phyloP scores from a whole-genome alignment of 2,329 filamentous ascomycete species.

The Beauveria sp. region DNA sequence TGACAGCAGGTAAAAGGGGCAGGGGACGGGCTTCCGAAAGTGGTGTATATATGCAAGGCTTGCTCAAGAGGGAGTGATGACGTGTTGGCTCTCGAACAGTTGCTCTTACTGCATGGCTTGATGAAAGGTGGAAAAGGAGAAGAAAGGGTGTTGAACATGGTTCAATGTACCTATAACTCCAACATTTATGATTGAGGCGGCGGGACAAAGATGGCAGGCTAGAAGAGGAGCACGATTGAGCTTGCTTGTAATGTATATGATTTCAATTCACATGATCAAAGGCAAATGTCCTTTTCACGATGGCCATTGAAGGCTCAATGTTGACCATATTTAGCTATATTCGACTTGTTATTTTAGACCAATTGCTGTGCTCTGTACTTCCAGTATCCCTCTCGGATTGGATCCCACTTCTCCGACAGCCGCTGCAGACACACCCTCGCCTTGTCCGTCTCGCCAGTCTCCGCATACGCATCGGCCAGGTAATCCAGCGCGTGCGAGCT shows the following conservation, averaged over 20 bases:
- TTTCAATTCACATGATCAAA: no score
- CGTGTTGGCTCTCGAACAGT: not conserved
- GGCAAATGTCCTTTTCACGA: no score
- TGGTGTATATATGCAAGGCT: no score
- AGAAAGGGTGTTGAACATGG: no score
- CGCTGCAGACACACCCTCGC: constrained; percentile 65
- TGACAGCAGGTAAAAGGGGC: not conserved
- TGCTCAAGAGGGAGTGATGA: no score
- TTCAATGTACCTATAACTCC: no score
- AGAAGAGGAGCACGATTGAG: not conserved
- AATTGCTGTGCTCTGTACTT: constrained; percentile 43
- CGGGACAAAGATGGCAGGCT: not conserved
- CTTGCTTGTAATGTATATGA: not conserved
- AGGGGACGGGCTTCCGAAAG: not conserved
- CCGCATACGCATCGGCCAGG: constrained; percentile 59
- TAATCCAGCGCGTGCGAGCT: constrained; percentile 65
- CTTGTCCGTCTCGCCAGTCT: constrained; percentile 48
- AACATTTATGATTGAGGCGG: no score
- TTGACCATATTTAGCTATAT: no score
- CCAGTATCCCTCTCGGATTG: constrained; percentile 88
- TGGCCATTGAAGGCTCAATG: no score
- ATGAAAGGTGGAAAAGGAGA: no score
- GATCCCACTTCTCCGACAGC: constrained; percentile 81
- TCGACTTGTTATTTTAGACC: not conserved
- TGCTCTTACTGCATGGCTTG: no score